Evolutionary conservation across 2,329 filamentous ascomycete species (phyloP).

Genomic region (Aciculosporium take): DNA sequence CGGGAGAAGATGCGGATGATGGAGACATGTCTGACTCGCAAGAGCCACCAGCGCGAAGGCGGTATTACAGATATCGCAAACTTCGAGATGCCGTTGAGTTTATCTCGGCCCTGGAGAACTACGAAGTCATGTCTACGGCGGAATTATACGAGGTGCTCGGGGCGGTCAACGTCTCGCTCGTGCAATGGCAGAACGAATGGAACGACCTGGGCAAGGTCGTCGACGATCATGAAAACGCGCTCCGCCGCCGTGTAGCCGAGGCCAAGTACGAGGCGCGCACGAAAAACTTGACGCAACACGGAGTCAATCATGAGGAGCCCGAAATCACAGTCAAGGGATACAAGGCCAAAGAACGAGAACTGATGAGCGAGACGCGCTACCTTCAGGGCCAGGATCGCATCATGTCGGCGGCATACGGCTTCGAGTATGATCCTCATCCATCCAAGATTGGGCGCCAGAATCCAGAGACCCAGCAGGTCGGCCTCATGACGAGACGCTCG

Average conservation of each 20-base stretch:
- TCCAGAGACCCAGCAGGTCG: conserved; percentile 36
- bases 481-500: conserved; percentile 38
- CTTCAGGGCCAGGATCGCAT: conserved; percentile 40
- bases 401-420: conserved; percentile 45
- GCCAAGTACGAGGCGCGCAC: conserved; percentile 31
- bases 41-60: conserved; percentile 15
- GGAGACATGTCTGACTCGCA: conserved; percentile 22
- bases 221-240: conserved; percentile 44
- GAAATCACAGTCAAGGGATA: conserved; percentile 42
- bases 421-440: conserved; percentile 45
- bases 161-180: conserved; percentile 29
- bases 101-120: conserved; percentile 31
- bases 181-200: conserved; percentile 42
- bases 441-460: conserved; percentile 46
- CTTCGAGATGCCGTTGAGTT: conserved; percentile 37
- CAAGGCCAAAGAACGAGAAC: conserved; percentile 30
- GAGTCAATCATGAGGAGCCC: conserved; percentile 31
- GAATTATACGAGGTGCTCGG: conserved; percentile 32
- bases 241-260: conserved; percentile 34
- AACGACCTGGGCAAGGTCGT: conserved; percentile 33
- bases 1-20: conserved; percentile 22
- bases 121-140: conserved; percentile 31
- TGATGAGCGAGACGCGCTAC: conserved; percentile 29
- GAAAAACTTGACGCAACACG: conserved; percentile 23
- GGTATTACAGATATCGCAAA: conserved; percentile 32